These are phyloP conservation scores for Pythium scleroteichum DNA, from an alignment of 352 stramenopile genomes.

Conservation along the genomic window DNA sequence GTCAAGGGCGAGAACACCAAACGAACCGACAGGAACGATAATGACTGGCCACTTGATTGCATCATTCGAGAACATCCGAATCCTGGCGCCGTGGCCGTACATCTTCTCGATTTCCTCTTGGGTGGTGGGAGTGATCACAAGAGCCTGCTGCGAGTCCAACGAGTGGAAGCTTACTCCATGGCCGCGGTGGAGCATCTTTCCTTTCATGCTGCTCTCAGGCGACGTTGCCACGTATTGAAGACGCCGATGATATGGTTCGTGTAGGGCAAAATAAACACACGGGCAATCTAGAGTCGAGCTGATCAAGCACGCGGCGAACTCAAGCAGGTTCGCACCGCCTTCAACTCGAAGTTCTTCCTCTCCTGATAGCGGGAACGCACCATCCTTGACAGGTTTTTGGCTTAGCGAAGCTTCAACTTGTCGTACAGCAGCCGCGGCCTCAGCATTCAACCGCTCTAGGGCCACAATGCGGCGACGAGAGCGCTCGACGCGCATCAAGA, in stretches of 20 bases:
- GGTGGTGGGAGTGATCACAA: constrained; percentile 36
- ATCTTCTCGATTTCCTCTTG: constrained; percentile 3
- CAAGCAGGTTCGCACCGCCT: constrained; percentile 37
- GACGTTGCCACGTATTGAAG: constrained; percentile 62
- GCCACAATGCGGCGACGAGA: constrained; percentile 38
- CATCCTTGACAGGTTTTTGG: neutral
- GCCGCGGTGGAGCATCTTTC: constrained; percentile 57
- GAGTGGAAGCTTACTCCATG: constrained; percentile 60
- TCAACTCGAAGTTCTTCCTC: constrained; percentile 52
- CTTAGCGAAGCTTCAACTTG: neutral
- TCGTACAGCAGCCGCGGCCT: constrained; percentile 33
- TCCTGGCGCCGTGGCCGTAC: constrained; percentile 11
- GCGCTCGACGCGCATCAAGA: constrained; percentile 43
- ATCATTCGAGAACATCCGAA: constrained; percentile 42
- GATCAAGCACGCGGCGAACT: constrained; percentile 35
- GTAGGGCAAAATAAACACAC: constrained; percentile 64
- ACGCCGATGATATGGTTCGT: constrained; percentile 46
- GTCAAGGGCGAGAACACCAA: constrained; percentile 63
- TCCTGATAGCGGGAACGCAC: constrained; percentile 24
- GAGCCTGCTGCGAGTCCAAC: constrained; percentile 36
- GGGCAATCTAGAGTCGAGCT: constrained; percentile 35
- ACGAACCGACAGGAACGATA: constrained; percentile 44
- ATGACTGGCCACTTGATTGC: constrained; percentile 58
- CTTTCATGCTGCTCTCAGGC: constrained; percentile 49
- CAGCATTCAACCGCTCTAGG: constrained; percentile 28